Evolutionary conservation across 2,329 filamentous ascomycete genomes (phyloP), one percentile per base, ranked within the genome.

Genomic region (Eutypa lata): DNA sequence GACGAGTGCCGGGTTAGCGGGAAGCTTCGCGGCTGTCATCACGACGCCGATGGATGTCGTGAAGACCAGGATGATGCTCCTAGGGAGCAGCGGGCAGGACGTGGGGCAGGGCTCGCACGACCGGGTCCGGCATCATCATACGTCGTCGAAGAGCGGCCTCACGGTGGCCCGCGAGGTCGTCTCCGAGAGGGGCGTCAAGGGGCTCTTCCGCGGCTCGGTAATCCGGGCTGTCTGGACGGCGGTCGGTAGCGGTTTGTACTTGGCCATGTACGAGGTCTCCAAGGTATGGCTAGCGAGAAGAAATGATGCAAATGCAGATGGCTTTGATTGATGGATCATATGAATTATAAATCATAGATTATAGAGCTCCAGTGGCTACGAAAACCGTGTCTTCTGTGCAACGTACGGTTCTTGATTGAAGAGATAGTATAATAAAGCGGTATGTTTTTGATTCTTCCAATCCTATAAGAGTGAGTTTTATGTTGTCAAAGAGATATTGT

Each of bases 11-110:
- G 90, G 87, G 2, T 69, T 80, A 16, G 89, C 91, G 0, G 91
- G 91, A 0, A 83, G 84, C 6, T 69, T 93, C 8, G 87, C 91
- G 0, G 89, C 91, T 1, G 80, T 89, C 10, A 68, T 94, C n/a
- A 96, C 91, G 1, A 96, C 91, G 48, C 92, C 92, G 0, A 84
- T 91, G 51, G 92, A 96, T 70, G 90, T 96, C 7, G 82, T 96
- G 21, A 96, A 96, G 75, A 96, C 91, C 57, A 76, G 90, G 48
- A 88, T 96, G 71, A 96, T 96, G 91, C 76, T 96, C 24, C 78
- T 80, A 28, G 84, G 84, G 1, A 76, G 74, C 14, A 68, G 73
- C 21, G 66, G 53, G n/a, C 53, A 57, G 51, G 52, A 68, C 52
- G 55, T 61, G 50, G 55, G 59, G 49, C 60, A 65, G 53, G 66